A percentile compares a stretch with the other conserved stretches of the same genome.
phyloP scores from a whole-genome alignment of 2,329 filamentous ascomycete species.

The Diplodia sapinea region DNA sequence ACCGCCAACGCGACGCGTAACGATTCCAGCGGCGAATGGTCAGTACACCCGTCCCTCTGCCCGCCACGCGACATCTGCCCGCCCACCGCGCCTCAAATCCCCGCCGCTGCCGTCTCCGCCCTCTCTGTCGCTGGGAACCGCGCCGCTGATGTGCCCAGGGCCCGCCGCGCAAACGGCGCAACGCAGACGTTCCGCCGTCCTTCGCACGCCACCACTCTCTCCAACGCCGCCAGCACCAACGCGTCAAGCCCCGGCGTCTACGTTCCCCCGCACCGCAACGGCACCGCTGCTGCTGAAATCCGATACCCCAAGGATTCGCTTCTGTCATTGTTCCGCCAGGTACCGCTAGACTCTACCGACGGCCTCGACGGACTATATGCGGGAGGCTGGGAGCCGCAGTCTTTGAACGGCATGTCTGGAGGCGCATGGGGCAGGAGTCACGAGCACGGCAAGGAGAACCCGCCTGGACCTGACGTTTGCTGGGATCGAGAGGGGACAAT shows the following conservation, averaged over 20 bases:
- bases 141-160: conserved; percentile 50
- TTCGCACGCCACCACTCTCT: conserved; percentile 63
- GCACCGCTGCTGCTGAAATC: conserved; percentile 56
- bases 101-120: not conserved
- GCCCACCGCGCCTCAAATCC: not conserved
- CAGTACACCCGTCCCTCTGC: conserved; percentile 38
- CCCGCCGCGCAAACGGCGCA: conserved; percentile 68
- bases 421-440: conserved; percentile 76
- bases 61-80: conserved; percentile 31
- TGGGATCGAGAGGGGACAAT: conserved; percentile 79
- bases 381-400: conserved; percentile 78
- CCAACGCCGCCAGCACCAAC: conserved; percentile 45
- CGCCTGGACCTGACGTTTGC: conserved; percentile 85
- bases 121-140: not conserved
- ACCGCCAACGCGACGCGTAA: conserved; percentile 48
- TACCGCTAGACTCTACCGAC: conserved; percentile 60
- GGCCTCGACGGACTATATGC: conserved; percentile 73
- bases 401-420: conserved; percentile 65
- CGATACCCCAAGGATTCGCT: conserved; percentile 82
- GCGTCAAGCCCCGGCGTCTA: conserved; percentile 57
- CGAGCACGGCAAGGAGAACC: conserved; percentile 71
- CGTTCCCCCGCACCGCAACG: conserved; percentile 68
- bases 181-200: conserved; percentile 71
- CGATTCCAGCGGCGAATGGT: conserved; percentile 55
- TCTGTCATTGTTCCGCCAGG: conserved; percentile 71